Base-by-base conservation (phyloP, 1,139 yeast genomes). In the Scheffersomyces illinoinensis region DNA sequence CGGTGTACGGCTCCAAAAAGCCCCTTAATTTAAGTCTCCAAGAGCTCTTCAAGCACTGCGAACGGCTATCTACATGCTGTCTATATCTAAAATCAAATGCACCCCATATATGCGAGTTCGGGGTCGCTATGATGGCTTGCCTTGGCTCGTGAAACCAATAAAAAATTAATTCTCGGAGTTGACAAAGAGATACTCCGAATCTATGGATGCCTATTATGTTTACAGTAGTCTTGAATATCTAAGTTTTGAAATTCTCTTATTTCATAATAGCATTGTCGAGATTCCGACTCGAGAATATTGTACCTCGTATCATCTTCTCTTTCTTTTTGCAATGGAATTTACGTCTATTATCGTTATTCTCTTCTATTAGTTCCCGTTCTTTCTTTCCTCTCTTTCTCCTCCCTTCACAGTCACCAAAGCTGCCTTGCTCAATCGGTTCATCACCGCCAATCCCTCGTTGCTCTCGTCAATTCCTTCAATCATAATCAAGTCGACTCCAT, bases 351-450 rank as follows among this genome's bases (percentile, higher is more conserved):
- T 33, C 43, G 14, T 12, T 33, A 33, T 33, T 4, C 23, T 48
- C 51, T 17, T 20, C 51, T 24, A 20, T 24, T 5, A 10, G 51
- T 48, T 20, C 26, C 24, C 24, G 12, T 20, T 48, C 19, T 48
- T n/a, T 12, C 17, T 17, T 48, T 6, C 26, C n/a, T n/a, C 5
- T 10, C 17, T 3, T 19, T 14, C 51, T n/a, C 51, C 51, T 5
- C 51, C 50, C 26, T 20, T 60, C 50, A 80, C 67, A 19, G 77
- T 82, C 56, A 82, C 85, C 4, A 84, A 76, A 0, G 99, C 97
- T 2, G 99, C 99, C 71, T 95, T 95, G 55, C 84, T 80, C 50
- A 95, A 78, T 64, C 99, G 77, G 71, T 95, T 95, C 98, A 95
- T 93, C 52, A 95, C 89, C 0, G 99, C 99, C 58, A 93, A 79